Base-by-base conservation (phyloP, 306 rosid genomes). In the Lathyrus oleraceus region DNA sequence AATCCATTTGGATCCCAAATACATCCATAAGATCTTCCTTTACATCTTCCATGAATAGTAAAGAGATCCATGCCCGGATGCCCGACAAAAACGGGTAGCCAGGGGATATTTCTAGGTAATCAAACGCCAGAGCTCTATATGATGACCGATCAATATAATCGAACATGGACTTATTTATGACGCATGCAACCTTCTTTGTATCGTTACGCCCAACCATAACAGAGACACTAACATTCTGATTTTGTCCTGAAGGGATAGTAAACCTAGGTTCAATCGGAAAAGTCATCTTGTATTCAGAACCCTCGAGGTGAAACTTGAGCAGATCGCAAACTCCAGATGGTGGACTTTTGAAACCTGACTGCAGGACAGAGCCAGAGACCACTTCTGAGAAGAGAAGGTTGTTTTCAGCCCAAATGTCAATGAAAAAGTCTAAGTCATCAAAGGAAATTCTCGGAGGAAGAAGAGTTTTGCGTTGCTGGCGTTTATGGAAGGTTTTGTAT, bases 1-100 rank as follows among this genome's bases (percentile, higher is more conserved):
- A 95, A 86, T 95, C 99, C 89, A 95, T 87, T 79, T 87, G 95
- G 65, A 95, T 84, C 66, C 92, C 99, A 77, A 86, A 91, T 12
- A 95, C 99, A 83, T 89, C 88, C 77, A 88, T 77, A 6, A 60
- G 73, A 69, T 81, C 91, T 61, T 87, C 96, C 65, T 64, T 71
- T 86, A 81, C 87, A 44, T 78, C 85, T 36, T 91, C 97, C 91
- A 75, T 76, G 84, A 95, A 95, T 63, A 95, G 95, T 89, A 95
- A 67, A 17, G 99, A 95, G 60, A 95, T 67, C 99, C 97, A 91
- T 56, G 88, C 97, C 40, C 99, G 87, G 71, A 87, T 85, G 63
- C 89, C 91, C 8, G 92, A 75, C 71, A 85, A 42, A 74, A 91
- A 91, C 0, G 96, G 96, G 82, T 91, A 69, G 69, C 14, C 65